phyloP scores from a whole-genome alignment of 345 rosid genomes.

The Dipteronia dyeriana region DNA sequence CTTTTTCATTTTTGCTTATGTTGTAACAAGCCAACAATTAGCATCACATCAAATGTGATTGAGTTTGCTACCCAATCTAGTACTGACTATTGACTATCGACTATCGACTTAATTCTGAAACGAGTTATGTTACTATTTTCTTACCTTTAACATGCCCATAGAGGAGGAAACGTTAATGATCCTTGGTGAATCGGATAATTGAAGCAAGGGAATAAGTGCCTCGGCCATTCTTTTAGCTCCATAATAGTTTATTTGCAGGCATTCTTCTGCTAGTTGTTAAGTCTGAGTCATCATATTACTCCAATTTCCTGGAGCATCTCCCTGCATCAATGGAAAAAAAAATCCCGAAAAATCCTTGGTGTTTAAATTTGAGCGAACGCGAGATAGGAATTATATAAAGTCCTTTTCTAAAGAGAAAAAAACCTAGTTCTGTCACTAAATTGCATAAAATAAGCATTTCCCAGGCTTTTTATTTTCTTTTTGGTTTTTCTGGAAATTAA shows the following conservation, averaged over 20 bases:
- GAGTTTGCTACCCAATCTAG: not conserved
- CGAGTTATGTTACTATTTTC: not conserved
- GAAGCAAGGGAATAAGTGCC: slow-evolving; percentile 42
- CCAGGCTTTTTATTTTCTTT: no score
- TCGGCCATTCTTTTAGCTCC: slow-evolving; percentile 38
- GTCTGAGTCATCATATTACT: slow-evolving; percentile 14
- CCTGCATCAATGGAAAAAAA: slow-evolving; percentile 15
- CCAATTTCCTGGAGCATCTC: slow-evolving; percentile 24
- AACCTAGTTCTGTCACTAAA: no score
- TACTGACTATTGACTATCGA: not conserved
- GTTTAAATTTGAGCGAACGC: no score
- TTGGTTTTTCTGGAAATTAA: no score
- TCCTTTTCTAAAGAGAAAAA: no score
- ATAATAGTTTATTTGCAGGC: slow-evolving; percentile 49
- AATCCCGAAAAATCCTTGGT: no score
- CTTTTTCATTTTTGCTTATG: no score
- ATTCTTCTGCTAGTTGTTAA: slow-evolving; percentile 32
- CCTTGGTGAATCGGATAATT: slow-evolving; percentile 39
- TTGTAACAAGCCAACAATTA: no score
- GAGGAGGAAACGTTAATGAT: slow-evolving; percentile 39
- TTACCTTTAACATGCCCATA: slow-evolving; percentile 31
- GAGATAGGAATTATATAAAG: no score
- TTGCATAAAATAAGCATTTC: no score
- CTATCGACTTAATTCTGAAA: not conserved
- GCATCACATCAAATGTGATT: no score